Evolutionary conservation across 345 rosid species (phyloP).

Genomic region (Ceriops zippeliana): DNA sequence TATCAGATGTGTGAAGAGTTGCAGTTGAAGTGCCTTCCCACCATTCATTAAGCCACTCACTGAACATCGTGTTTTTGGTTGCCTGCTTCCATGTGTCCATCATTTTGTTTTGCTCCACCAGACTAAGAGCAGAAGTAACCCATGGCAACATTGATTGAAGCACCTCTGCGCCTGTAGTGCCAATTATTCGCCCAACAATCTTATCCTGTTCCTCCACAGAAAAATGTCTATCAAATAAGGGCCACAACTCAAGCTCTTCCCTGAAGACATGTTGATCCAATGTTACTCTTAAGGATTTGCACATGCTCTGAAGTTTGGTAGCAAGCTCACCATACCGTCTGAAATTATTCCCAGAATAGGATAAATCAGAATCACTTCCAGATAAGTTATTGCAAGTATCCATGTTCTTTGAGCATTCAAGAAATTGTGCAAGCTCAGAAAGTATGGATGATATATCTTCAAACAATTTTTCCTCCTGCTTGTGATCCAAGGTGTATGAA

Average conservation of each 20-base stretch:
- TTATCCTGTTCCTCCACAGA: slow-evolving; percentile 61
- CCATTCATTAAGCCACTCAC: slow-evolving; percentile 67
- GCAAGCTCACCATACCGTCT: slow-evolving; percentile 45
- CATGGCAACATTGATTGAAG: slow-evolving; percentile 66
- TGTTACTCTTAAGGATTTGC: slow-evolving; percentile 55
- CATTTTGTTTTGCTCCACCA: slow-evolving; percentile 59
- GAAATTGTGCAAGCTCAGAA: slow-evolving; percentile 45
- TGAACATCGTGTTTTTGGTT: slow-evolving; percentile 58
- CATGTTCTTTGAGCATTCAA: slow-evolving; percentile 26
- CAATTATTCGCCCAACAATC: slow-evolving; percentile 58
- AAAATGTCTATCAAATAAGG: slow-evolving; percentile 56
- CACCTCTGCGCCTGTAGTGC: slow-evolving; percentile 64
- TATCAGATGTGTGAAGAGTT: slow-evolving; percentile 37
- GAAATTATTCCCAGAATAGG: slow-evolving; percentile 17
- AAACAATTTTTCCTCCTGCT: slow-evolving; percentile 58
- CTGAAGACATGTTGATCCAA: slow-evolving; percentile 55
- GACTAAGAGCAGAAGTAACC: slow-evolving; percentile 63
- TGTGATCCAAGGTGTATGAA: slow-evolving; percentile 58
- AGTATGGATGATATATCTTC: slow-evolving; percentile 50
- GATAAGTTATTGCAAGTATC: slow-evolving; percentile 14
- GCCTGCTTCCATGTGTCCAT: slow-evolving; percentile 69
- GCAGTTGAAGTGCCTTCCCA: slow-evolving; percentile 42
- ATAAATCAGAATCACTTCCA: slow-evolving; percentile 18
- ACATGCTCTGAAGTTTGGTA: slow-evolving; percentile 60
- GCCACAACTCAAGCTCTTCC: slow-evolving; percentile 67